These are phyloP conservation scores for Penicillium sp. DNA, from an alignment of 2,329 filamentous ascomycete species.

Conservation along the genomic window DNA sequence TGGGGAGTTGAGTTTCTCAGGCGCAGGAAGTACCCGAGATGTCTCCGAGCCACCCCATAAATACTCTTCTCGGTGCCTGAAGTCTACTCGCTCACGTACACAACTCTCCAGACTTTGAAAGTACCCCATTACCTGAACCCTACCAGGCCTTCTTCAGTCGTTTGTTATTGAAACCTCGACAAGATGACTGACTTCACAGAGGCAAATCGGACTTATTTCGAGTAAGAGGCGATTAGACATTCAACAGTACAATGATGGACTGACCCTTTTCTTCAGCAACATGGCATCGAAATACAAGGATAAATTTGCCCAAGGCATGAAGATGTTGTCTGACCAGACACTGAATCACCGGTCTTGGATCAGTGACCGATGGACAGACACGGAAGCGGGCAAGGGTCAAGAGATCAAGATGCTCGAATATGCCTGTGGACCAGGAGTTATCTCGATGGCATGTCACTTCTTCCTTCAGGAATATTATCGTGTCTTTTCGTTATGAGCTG, in stretches of 20 bases:
- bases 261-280: slow-evolving; percentile 39
- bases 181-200: slow-evolving; percentile 37
- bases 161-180: neutral
- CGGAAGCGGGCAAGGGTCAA: slow-evolving; percentile 27
- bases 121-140: neutral
- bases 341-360: slow-evolving; percentile 59
- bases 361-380: slow-evolving; percentile 54
- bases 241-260: neutral
- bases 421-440: slow-evolving; percentile 68
- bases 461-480: neutral
- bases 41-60: slow-evolving; percentile 27
- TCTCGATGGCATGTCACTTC: slow-evolving; percentile 55
- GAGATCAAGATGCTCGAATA: slow-evolving; percentile 65
- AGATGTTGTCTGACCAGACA: slow-evolving; percentile 56
- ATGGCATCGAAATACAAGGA: slow-evolving; percentile 57
- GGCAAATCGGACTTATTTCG: slow-evolving; percentile 40
- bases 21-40: slow-evolving; percentile 31
- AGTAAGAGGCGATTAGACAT: slow-evolving; percentile 31
- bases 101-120: neutral
- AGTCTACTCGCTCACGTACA: neutral
- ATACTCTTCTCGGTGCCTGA: neutral
- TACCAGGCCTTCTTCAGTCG: neutral
- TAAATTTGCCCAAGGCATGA: slow-evolving; percentile 55
- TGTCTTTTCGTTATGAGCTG: slow-evolving; percentile 3
- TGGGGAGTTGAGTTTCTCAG: neutral